These are phyloP conservation scores for Euclidium syriacum DNA, from an alignment of 345 rosid species.

Conservation along the genomic window DNA sequence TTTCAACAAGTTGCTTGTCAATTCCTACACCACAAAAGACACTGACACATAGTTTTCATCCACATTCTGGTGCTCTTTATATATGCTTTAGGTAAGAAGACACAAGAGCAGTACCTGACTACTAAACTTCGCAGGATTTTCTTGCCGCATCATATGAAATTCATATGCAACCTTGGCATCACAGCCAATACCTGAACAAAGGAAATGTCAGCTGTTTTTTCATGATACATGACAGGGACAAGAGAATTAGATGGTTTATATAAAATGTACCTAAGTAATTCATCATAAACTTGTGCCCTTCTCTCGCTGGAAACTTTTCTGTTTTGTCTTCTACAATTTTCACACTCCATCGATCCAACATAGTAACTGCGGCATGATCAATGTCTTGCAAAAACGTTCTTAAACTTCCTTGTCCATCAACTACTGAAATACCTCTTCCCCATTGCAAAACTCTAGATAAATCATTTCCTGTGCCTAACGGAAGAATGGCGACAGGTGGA, in stretches of 20 bases:
- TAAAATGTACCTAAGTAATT: conserved; percentile 62
- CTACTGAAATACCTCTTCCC: conserved; percentile 71
- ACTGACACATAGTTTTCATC: not conserved
- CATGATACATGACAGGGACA: conserved; percentile 9
- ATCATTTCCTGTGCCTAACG: conserved; percentile 89
- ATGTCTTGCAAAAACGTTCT: conserved; percentile 60
- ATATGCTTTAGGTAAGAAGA: not conserved
- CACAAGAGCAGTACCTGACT: conserved; percentile 49
- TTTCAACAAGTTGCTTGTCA: not conserved
- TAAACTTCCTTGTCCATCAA: conserved; percentile 65
- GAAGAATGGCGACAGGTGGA: conserved; percentile 82
- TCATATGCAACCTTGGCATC: conserved; percentile 91
- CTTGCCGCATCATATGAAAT: conserved; percentile 70
- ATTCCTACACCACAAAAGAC: not conserved
- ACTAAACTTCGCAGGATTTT: conserved; percentile 75
- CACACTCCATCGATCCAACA: conserved; percentile 84
- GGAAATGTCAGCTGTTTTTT: conserved; percentile 15
- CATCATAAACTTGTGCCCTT: conserved; percentile 65
- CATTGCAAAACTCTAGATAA: conserved; percentile 74
- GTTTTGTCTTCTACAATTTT: conserved; percentile 45
- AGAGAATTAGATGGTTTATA: not conserved
- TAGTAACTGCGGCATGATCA: conserved; percentile 74
- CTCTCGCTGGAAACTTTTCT: conserved; percentile 30
- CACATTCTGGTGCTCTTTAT: not conserved
- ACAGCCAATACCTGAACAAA: conserved; percentile 67